Evolutionary conservation across 345 rosid species (phyloP).

Genomic region (Salix brachista): DNA sequence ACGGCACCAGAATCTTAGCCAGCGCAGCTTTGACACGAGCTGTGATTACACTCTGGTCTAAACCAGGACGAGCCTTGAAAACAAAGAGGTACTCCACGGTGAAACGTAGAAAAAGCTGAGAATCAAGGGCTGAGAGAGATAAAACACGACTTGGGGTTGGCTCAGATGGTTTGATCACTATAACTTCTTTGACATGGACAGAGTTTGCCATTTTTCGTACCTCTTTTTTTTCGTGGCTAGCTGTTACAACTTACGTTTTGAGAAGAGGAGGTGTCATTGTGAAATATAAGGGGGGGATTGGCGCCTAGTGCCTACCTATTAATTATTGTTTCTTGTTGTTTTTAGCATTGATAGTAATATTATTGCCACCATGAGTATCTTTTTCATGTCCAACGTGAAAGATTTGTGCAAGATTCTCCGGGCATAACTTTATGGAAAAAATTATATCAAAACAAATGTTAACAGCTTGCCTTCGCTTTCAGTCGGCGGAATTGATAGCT

Average conservation of each 20-base stretch:
- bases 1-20: conserved; percentile 53
- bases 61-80: conserved; percentile 36
- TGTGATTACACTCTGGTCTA: conserved; percentile 27
- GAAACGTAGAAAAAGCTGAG: conserved; percentile 88
- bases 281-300: conserved; percentile 5
- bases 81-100: conserved; percentile 70
- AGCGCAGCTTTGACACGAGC: conserved; percentile 56
- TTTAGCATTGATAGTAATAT: neutral
- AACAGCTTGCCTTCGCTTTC: conserved; percentile 56
- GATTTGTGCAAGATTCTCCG: conserved; percentile 77
- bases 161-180: conserved; percentile 51
- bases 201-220: conserved; percentile 35
- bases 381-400: conserved; percentile 45
- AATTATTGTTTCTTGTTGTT: neutral
- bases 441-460: conserved; percentile 38
- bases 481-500: conserved; percentile 34
- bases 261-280: conserved; percentile 12
- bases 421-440: conserved; percentile 65
- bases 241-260: neutral
- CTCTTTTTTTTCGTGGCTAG: neutral
- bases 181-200: conserved; percentile 51
- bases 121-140: conserved; percentile 73
- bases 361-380: conserved; percentile 6
- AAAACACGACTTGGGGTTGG: conserved; percentile 61
- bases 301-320: neutral